Evolutionary conservation across 441 rosid species (phyloP), one percentile per base, ranked within the genome.

Genomic region (Dalechampia spathulata): DNA sequence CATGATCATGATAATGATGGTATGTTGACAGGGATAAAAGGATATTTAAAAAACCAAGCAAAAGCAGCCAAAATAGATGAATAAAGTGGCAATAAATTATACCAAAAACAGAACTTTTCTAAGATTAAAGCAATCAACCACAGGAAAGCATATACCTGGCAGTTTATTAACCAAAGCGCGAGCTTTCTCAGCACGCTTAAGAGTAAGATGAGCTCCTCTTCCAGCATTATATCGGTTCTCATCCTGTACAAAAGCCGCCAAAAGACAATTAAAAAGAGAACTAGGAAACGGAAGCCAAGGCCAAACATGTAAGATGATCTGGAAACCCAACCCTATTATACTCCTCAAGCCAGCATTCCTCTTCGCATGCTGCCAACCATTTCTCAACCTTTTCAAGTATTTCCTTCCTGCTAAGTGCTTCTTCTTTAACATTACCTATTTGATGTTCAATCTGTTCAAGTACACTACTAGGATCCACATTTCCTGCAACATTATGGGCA

Each of bases 321-420:
- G 57, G 64, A 62, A 57, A 62, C 78, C 67, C 55, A 37, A 89
- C 99, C 83, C 93, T 78, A 73, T 93, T 90, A 58, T 93, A 93
- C 72, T 93, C 97, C 71, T 90, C 99, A 53, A 94, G 97, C 99
- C 99, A 94, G 42, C 85, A 75, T 64, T 94, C 99, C 72, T 94
- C 97, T 25, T 94, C 93, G 57, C 99, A 87, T n/a, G 97, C 96
- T 41, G 65, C 69, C 77, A 83, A 67, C 97, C 99, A 93, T 71
- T 90, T 93, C 77, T 93, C 99, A 5, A 90, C 82, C 72, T 70
- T 87, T 64, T 93, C 99, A 38, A 93, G 91, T 63, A 93, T 70
- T 43, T 93, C 99, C 62, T 84, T 90, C 67, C 96, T 70, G 78
- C 89, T 75, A 58, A 90, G 75, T 25, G 97, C 93, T 80, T 90